Base-by-base conservation (phyloP, 768 basidiomycete species). In the Termitomyces titanicus region DNA sequence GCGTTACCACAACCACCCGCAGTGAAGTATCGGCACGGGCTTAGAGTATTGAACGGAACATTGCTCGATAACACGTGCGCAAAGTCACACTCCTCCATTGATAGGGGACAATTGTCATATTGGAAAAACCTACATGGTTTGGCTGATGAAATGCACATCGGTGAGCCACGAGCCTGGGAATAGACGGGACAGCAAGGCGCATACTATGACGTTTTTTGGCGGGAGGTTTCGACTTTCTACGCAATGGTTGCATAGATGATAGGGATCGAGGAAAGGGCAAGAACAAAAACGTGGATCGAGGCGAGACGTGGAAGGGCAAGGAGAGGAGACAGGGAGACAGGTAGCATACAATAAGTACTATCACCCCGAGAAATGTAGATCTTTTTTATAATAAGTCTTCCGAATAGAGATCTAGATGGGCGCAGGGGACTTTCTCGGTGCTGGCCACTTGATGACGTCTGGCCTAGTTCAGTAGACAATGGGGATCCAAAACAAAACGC, bases 121-220 rank as follows among this genome's bases (percentile, higher is more conserved):
- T 79, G 78, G 55, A 74, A 80, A 62, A 70, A 80, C 64, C 71
- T 75, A 65, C 79, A 80, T 22, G 78, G 79, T 64, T 79, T 80
- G 22, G 78, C 79, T 80, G 61, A 48, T 56, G 11, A 38, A 48
- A 50, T 31, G 33, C 24, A 37, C 31, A 38, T 52, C 54, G 53
- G 57, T 63, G 37, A 65, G 56, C 44, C 44, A 51, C 27, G 34
- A 50, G 37, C 42, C 25, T n/a, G 38, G 37, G 10, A 31, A 42
- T 51, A n/a, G 45, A 37, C 34, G 25, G 20, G 52, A 48, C 24
- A 43, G 31, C 34, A 47, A 39, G 46, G 35, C 11, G 35, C 68
- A 54, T 63, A 77, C 75, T 75, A 56, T 77, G 75, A 59, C 74
- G 67, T 64, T 77, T 77, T 64, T 72, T 72, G 25, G 67, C 66